A percentile compares a stretch with the other conserved stretches of the same genome.
Evolutionary conservation across 2,329 filamentous ascomycete genomes (phyloP).

Genomic region (Plenodomus tracheiphilus): DNA sequence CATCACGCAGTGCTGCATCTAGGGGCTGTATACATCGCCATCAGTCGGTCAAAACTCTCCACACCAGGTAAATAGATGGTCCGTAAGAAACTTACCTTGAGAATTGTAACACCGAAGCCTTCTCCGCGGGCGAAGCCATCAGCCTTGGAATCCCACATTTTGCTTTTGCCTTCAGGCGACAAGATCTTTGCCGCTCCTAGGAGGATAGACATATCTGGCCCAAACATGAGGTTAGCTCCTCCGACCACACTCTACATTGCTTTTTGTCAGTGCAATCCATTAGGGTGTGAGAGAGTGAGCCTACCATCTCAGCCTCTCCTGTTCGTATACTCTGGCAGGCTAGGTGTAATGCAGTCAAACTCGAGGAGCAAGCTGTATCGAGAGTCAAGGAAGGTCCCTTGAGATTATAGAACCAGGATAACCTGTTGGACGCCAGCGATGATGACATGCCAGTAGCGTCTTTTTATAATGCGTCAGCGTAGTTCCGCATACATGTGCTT

Average conservation of each 20-base stretch:
- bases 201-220: slow-evolving; percentile 18
- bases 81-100: too few species aligned
- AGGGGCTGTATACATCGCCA: too few species aligned
- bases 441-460: too few species aligned
- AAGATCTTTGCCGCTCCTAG: slow-evolving; percentile 28
- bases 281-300: too few species aligned
- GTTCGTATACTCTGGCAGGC: slow-evolving; percentile 19
- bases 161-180: slow-evolving; percentile 34
- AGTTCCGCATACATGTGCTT: too few species aligned
- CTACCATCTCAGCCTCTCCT: slow-evolving; percentile 15
- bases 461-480: too few species aligned
- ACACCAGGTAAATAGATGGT: too few species aligned
- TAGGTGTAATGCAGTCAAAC: slow-evolving; percentile 26
- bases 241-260: too few species aligned
- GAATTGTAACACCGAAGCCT: slow-evolving; percentile 48
- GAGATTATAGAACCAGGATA: slow-evolving; percentile 33
- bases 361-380: slow-evolving; percentile 34
- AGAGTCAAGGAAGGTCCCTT: slow-evolving; percentile 27
- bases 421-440: slow-evolving; percentile 18
- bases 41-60: too few species aligned
- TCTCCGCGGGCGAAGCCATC: slow-evolving; percentile 68
- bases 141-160: slow-evolving; percentile 54
- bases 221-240: slow-evolving; percentile 17
- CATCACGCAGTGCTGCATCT: slow-evolving; percentile 16
- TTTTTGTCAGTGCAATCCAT: too few species aligned